A percentile compares a stretch with the other conserved stretches of the same genome.
These are phyloP conservation scores for Nasturtium officinale DNA, from an alignment of 345 rosid genomes.

Conservation along the genomic window DNA sequence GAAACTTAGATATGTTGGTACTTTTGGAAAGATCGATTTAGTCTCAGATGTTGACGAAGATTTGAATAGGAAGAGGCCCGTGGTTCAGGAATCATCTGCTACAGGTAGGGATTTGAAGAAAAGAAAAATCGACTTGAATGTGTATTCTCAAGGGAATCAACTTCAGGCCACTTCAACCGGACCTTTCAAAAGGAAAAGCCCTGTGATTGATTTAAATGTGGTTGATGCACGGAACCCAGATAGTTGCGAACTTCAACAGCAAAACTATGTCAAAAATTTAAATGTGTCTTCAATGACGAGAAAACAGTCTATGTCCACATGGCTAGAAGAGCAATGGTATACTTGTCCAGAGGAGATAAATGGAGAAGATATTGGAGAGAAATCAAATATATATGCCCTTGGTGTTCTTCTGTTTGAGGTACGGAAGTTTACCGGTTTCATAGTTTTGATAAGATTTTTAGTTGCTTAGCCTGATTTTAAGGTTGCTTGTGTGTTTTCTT, in stretches of 20 bases:
- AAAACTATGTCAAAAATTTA: conserved; percentile 32
- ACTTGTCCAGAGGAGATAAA: conserved; percentile 60
- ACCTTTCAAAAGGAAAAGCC: conserved; percentile 35
- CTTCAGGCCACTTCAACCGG: conserved; percentile 40
- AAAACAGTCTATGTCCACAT: conserved; percentile 43
- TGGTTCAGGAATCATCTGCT: conserved; percentile 41
- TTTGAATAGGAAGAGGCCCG: conserved; percentile 48
- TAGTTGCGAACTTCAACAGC: conserved; percentile 41
- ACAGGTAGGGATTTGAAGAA: conserved; percentile 45
- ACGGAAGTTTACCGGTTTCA: conserved; percentile 14
- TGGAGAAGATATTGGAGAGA: conserved; percentile 47
- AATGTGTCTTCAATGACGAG: conserved; percentile 31
- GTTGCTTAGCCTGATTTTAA: background rate
- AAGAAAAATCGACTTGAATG: conserved; percentile 44
- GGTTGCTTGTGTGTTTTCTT: background rate
- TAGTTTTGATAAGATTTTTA: background rate
- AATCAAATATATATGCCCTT: conserved; percentile 68
- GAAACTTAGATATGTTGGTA: conserved; percentile 57
- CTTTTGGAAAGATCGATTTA: conserved; percentile 44
- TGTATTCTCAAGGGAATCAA: conserved; percentile 31
- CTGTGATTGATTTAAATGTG: conserved; percentile 32
- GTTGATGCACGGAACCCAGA: conserved; percentile 43
- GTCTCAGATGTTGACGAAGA: conserved; percentile 40
- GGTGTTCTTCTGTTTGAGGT: conserved; percentile 89
- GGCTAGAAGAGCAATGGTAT: conserved; percentile 71